Conservation (phyloP, 805 yeast species). For the Spencermartinsiella europaea region DNA sequence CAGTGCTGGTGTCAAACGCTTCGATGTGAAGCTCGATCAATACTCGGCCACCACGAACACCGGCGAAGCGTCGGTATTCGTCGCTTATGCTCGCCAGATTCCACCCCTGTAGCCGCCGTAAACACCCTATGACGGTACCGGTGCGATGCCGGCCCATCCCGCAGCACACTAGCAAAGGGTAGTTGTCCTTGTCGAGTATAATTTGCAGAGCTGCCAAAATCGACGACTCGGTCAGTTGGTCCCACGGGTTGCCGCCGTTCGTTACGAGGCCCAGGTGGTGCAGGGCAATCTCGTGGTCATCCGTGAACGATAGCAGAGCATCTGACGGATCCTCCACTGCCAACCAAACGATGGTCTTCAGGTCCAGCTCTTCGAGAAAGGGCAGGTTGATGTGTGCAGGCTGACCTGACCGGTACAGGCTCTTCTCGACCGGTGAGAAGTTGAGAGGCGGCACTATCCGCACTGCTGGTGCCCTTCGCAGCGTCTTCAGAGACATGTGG, state of each 20-base stretch:
- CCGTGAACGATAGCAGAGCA: conserved; percentile 75
- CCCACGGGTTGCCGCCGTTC: conserved; percentile 93
- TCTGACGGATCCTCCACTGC: conserved; percentile 96
- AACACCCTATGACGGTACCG: conserved; percentile 93
- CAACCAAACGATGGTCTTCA: conserved; percentile 84
- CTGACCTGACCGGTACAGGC: conserved; percentile 85
- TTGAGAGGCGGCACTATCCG: conserved; percentile 79
- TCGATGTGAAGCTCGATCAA: conserved; percentile 88
- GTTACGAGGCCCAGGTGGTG: conserved; percentile 80
- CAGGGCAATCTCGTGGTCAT: conserved; percentile 61
- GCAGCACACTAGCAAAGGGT: conserved; percentile 88
- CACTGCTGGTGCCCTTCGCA: conserved; percentile 17
- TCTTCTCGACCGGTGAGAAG: conserved; percentile 89
- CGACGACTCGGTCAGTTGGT: conserved; percentile 78
- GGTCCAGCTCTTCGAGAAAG: conserved; percentile 65
- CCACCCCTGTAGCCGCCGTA: conserved; percentile 94
- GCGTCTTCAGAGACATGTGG: not conserved
- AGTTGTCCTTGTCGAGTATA: conserved; percentile 64
- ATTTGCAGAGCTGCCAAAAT: conserved; percentile 74
- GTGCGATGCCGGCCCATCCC: conserved; percentile 99
- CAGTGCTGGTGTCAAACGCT: conserved; percentile 47
- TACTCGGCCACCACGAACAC: conserved; percentile 86
- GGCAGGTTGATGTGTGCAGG: conserved; percentile 92
- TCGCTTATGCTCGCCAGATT: conserved; percentile 91
- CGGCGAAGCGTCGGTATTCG: conserved; percentile 91